phyloP scores from a whole-genome alignment of 108 stramenopile genomes.

The Fistulifera pelliculosa region DNA sequence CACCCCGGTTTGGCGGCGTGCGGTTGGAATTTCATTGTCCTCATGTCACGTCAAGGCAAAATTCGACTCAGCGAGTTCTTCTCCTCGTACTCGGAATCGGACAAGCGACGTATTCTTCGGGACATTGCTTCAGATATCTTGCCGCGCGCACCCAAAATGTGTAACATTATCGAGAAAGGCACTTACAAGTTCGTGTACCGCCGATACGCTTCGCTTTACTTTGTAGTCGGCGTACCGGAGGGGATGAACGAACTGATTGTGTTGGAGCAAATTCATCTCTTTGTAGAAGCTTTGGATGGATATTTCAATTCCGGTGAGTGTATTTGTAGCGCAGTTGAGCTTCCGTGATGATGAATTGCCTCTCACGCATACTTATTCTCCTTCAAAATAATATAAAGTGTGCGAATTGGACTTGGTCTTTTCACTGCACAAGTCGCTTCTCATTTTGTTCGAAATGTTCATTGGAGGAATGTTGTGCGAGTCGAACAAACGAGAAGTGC shows the following conservation, averaged over 20 bases:
- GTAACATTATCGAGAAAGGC: slow-evolving; percentile 91
- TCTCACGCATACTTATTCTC: not conserved
- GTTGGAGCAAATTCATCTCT: slow-evolving; percentile 95
- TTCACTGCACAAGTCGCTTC: slow-evolving; percentile 92
- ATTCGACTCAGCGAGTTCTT: slow-evolving; percentile 84
- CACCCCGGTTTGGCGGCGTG: slow-evolving; percentile 24
- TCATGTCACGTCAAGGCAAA: slow-evolving; percentile 84
- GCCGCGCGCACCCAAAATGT: slow-evolving; percentile 97
- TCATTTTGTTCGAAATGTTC: slow-evolving; percentile 92
- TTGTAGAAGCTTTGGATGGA: slow-evolving; percentile 96
- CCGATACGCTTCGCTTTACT: slow-evolving; percentile 82
- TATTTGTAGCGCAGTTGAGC: slow-evolving; percentile 2
- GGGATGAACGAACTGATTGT: slow-evolving; percentile 83
- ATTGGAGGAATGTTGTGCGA: slow-evolving; percentile 89
- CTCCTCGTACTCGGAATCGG: slow-evolving; percentile 68
- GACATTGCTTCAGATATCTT: slow-evolving; percentile 89
- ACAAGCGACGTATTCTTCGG: slow-evolving; percentile 87
- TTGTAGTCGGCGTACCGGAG: slow-evolving; percentile 72
- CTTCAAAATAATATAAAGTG: slow-evolving; percentile 26
- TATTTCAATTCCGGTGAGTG: slow-evolving; percentile 85
- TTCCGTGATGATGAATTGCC: not conserved
- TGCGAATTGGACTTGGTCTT: slow-evolving; percentile 98
- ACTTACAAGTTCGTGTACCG: slow-evolving; percentile 89
- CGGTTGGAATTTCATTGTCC: slow-evolving; percentile 81
- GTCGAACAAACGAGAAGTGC: slow-evolving; percentile 69